Evolutionary conservation across 345 rosid species (phyloP).

Genomic region (Pelargonium nanum): DNA sequence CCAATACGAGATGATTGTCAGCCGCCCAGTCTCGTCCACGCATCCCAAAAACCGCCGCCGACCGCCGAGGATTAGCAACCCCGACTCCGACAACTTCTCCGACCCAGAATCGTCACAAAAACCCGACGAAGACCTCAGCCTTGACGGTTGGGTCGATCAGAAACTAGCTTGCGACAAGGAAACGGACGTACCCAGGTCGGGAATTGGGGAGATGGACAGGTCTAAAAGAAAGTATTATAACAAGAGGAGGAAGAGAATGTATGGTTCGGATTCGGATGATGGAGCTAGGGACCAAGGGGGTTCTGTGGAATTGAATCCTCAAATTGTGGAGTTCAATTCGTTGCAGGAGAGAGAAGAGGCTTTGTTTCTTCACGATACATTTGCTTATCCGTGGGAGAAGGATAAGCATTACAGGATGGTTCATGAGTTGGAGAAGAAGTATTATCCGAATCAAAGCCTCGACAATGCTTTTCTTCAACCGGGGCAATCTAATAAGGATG

Average conservation of each 20-base stretch:
- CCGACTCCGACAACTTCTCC: slow-evolving; percentile 20
- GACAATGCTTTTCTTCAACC: slow-evolving; percentile 84
- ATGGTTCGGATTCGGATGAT: slow-evolving; percentile 88
- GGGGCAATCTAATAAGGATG: slow-evolving; percentile 23
- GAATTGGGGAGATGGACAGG: slow-evolving; percentile 52
- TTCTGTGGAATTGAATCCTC: slow-evolving; percentile 76
- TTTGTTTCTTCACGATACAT: slow-evolving; percentile 67
- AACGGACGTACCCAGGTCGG: slow-evolving; percentile 20
- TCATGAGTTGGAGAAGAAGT: slow-evolving; percentile 92
- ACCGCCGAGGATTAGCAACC: slow-evolving; percentile 17
- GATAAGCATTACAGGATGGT: slow-evolving; percentile 97
- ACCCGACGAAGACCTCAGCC: slow-evolving; percentile 31
- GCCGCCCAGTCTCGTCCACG: slow-evolving; percentile 50
- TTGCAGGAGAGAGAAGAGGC: slow-evolving; percentile 90
- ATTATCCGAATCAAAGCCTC: slow-evolving; percentile 74
- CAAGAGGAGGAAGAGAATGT: slow-evolving; percentile 72
- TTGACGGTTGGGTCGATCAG: slow-evolving; percentile 77
- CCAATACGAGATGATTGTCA: slow-evolving; percentile 78
- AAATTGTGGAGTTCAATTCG: slow-evolving; percentile 64
- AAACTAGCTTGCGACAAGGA: slow-evolving; percentile 40
- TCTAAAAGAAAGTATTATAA: slow-evolving; percentile 78
- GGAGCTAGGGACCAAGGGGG: slow-evolving; percentile 49
- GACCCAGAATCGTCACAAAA: slow-evolving; percentile 20
- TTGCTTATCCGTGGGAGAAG: slow-evolving; percentile 93
- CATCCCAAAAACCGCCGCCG: slow-evolving; percentile 32